Evolutionary conservation across 192 early-diverging fungal species (phyloP).

Genomic region (Coemansia erecta): DNA sequence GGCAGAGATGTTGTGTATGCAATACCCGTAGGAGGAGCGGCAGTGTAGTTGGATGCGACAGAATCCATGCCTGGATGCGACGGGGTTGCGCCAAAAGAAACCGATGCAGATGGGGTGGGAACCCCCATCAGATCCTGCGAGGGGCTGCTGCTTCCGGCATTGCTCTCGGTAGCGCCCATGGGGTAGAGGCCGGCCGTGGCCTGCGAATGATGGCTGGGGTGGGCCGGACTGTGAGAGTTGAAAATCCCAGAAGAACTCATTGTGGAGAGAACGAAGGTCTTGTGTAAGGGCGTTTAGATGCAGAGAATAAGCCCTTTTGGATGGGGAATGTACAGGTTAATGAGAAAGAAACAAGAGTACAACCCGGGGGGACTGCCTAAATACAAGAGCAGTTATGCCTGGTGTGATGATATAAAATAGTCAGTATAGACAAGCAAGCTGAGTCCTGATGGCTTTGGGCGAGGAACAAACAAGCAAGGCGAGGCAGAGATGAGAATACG

Average conservation of each 20-base stretch:
- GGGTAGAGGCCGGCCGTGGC: slow-evolving; percentile 27
- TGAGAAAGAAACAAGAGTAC: not conserved
- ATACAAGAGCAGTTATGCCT: not conserved
- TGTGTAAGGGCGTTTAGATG: not conserved
- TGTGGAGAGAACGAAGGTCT: not conserved
- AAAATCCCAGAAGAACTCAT: too few relatives aligned
- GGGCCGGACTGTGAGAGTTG: not conserved
- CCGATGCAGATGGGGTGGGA: too few relatives aligned
- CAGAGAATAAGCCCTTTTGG: not conserved
- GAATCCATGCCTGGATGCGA: too few relatives aligned
- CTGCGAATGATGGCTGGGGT: slow-evolving; percentile 8
- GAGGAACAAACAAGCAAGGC: too few relatives aligned
- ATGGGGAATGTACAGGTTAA: not conserved
- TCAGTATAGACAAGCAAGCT: too few relatives aligned
- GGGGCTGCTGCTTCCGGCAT: slow-evolving; percentile 1
- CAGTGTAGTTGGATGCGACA: too few relatives aligned
- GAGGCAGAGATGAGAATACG: too few relatives aligned
- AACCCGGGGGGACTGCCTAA: not conserved
- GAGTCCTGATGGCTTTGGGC: too few relatives aligned
- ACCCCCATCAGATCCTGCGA: too few relatives aligned
- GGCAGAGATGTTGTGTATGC: too few relatives aligned
- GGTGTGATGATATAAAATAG: not conserved
- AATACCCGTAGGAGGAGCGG: too few relatives aligned
- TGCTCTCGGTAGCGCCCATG: slow-evolving; percentile 9
- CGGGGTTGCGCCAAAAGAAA: too few relatives aligned